Evolutionary conservation across 495 filamentous ascomycete genomes (phyloP).

Genomic region (Penicillium malachiteum): DNA sequence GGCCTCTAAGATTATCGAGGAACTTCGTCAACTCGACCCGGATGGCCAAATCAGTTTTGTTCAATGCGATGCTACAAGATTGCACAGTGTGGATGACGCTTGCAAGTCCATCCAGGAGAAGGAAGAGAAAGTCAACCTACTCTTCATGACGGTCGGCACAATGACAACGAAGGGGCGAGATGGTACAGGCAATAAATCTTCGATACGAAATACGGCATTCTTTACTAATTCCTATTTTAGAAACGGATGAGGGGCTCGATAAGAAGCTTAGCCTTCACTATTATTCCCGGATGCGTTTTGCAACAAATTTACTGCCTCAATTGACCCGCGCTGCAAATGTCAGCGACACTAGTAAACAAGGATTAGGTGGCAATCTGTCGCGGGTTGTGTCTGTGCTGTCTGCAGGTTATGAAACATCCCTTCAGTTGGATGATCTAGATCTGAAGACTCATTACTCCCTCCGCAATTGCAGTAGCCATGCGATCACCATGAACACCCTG

Average conservation of each 20-base stretch:
- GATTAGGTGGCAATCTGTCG: constrained; percentile 30
- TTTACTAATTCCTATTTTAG: constrained; percentile 22
- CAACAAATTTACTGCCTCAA: constrained; percentile 60
- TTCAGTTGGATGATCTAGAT: constrained; percentile 50
- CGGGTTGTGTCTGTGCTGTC: constrained; percentile 60
- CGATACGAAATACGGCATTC: not conserved
- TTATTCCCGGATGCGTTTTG: constrained; percentile 68
- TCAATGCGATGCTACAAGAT: constrained; percentile 51
- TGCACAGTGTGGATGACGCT: constrained; percentile 58
- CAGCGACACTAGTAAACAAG: not conserved
- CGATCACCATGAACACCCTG: constrained; percentile 48
- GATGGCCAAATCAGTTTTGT: constrained; percentile 46
- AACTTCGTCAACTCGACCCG: constrained; percentile 37
- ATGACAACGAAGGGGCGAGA: constrained; percentile 31
- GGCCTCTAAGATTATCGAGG: constrained; percentile 38
- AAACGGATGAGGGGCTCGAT: constrained; percentile 63
- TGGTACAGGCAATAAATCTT: constrained; percentile 15
- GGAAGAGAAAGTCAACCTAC: constrained; percentile 58
- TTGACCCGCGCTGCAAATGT: constrained; percentile 36
- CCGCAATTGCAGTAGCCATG: constrained; percentile 43
- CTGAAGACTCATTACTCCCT: constrained; percentile 34
- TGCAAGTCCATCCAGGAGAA: constrained; percentile 54
- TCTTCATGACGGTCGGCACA: constrained; percentile 47
- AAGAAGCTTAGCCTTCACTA: constrained; percentile 55
- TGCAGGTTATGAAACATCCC: constrained; percentile 48